phyloP scores from a whole-genome alignment of 2,329 filamentous ascomycete species.

The Sclerotinia trifoliorum region DNA sequence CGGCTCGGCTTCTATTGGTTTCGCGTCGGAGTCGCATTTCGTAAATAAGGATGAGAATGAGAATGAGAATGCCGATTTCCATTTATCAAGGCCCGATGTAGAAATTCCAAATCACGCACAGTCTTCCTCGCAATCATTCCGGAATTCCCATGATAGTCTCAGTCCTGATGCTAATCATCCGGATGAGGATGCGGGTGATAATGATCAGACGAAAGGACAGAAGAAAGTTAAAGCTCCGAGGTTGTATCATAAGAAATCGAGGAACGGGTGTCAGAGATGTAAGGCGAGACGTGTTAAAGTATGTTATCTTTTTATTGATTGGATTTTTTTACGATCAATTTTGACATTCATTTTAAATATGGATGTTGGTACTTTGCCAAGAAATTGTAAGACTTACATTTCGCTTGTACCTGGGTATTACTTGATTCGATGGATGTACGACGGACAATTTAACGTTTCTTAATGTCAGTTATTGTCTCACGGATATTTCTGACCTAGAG shows the following conservation, averaged over 20 bases:
- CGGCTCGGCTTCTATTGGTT: neutral
- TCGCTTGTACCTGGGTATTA: constrained; percentile 11
- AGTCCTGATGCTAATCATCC: neutral
- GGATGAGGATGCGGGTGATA: neutral
- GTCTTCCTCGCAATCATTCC: constrained; percentile 4
- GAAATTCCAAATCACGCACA: neutral
- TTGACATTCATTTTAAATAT: neutral
- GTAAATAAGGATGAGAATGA: neutral
- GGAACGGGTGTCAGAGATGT: constrained; percentile 38
- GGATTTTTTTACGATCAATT: neutral
- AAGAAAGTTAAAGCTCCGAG: constrained; percentile 27
- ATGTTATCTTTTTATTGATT: constrained; percentile 23
- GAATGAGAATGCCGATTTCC: neutral
- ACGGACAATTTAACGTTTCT: neutral
- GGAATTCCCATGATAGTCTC: neutral
- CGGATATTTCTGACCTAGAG: neutral
- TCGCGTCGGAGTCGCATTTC: neutral
- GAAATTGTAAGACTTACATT: neutral
- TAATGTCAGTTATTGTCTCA: neutral
- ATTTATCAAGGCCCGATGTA: neutral
- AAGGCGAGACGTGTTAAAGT: constrained; percentile 40
- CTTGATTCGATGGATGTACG: constrained; percentile 5
- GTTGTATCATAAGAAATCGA: constrained; percentile 41
- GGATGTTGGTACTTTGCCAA: constrained; percentile 8
- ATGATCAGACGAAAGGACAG: constrained; percentile 3